Percentiles rank a stretch among this genome's conserved stretches.
Conservation (phyloP, 129 eudicot genomes). For the Ambrosia artemisiifolia region DNA sequence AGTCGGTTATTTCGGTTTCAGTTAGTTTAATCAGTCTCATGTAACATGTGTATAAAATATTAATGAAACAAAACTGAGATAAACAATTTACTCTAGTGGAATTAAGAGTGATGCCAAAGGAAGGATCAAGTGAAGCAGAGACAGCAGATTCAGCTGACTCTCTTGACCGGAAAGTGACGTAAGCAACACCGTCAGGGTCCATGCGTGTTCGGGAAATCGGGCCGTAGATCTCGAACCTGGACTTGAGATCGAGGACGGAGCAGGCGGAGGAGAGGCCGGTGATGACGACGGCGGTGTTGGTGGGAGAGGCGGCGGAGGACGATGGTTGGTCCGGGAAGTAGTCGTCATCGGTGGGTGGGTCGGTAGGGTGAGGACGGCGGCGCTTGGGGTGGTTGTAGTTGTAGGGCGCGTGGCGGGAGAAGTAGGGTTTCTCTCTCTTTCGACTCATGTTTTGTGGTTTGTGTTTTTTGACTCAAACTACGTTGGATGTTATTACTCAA, state of each 20-base stretch:
- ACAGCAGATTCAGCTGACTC: conserved; percentile 71
- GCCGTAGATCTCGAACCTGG: conserved; percentile 86
- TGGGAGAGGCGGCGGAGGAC: conserved; percentile 31
- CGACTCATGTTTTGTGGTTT: conserved; percentile 43
- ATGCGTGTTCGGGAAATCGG: conserved; percentile 83
- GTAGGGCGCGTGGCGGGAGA: conserved; percentile 69
- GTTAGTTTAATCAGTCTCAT: no score
- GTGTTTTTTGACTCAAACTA: not conserved
- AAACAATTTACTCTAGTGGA: conserved; percentile 41
- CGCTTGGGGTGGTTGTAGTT: conserved; percentile 48
- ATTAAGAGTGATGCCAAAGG: conserved; percentile 65
- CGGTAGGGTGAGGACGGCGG: conserved; percentile 65
- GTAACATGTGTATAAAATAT: no score
- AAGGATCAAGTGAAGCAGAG: conserved; percentile 63
- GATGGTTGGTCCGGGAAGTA: conserved; percentile 28
- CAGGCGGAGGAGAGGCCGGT: conserved; percentile 64
- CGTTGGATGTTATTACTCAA: not conserved
- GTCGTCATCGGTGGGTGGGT: conserved; percentile 28
- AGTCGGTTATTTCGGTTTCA: no score
- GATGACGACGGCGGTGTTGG: conserved; percentile 52
- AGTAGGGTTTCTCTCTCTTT: conserved; percentile 73
- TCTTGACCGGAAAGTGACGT: conserved; percentile 59
- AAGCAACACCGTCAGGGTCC: conserved; percentile 70
- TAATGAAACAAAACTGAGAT: not conserved
- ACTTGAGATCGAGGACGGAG: conserved; percentile 75